These are phyloP conservation scores for Xylariaceae sp. DNA, from an alignment of 2,329 filamentous ascomycete species.

Conservation along the genomic window DNA sequence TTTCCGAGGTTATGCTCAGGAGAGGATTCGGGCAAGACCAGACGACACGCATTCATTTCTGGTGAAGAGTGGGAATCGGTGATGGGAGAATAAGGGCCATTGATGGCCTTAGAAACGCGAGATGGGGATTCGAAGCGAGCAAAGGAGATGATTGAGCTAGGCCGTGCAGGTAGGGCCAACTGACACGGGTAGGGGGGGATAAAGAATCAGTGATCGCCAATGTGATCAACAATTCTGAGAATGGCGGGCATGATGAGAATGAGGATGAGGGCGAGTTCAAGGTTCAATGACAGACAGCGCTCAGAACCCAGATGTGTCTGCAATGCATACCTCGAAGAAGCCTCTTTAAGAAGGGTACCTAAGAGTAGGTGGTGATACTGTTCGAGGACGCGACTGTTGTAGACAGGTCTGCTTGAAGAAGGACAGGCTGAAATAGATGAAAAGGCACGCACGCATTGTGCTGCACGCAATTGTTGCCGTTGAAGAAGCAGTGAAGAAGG, in stretches of 20 bases:
- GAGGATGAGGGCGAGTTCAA: background rate
- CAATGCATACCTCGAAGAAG: slow-evolving; percentile 13
- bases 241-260: background rate
- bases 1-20: too few species aligned
- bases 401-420: slow-evolving; percentile 4
- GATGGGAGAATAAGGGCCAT: too few species aligned
- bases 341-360: background rate
- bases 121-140: too few species aligned
- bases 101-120: too few species aligned
- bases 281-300: background rate
- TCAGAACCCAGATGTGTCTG: background rate
- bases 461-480: background rate
- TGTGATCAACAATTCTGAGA: too few species aligned
- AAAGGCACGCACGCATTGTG: slow-evolving; percentile 7
- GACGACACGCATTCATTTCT: too few species aligned
- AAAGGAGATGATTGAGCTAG: too few species aligned
- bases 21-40: too few species aligned
- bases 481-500: slow-evolving; percentile 4
- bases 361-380: background rate
- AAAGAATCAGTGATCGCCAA: background rate
- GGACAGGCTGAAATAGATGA: slow-evolving; percentile 2
- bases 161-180: slow-evolving; percentile 7
- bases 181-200: background rate
- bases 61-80: too few species aligned
- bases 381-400: slow-evolving; percentile 2